A percentile compares a stretch with the other conserved stretches of the same genome.
Evolutionary conservation across 164 flowering plant genomes (phyloP).

Genomic region (Euptelea pleiosperma): DNA sequence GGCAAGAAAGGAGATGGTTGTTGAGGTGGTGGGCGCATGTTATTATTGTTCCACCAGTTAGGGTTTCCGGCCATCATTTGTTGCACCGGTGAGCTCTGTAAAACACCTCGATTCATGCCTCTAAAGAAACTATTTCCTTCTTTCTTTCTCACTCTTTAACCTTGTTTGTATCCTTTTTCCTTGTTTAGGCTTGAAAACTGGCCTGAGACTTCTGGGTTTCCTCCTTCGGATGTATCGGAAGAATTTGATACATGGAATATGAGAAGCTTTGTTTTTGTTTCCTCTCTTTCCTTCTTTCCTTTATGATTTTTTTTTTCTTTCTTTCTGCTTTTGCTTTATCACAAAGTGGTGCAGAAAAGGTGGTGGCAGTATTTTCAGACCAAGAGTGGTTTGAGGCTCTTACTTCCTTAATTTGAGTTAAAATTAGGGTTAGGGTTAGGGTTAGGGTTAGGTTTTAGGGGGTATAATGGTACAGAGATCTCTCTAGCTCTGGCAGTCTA

Average conservation of each 20-base stretch:
- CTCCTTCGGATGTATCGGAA: slow-evolving; percentile 27
- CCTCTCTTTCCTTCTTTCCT: slow-evolving; percentile 17
- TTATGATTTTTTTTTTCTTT: slow-evolving; percentile 18
- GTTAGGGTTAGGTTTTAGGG: slow-evolving; percentile 3
- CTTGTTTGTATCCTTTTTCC: slow-evolving; percentile 7
- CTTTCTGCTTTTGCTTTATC: slow-evolving; percentile 58
- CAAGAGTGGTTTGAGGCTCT: slow-evolving; percentile 20
- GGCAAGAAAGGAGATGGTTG: slow-evolving; percentile 28
- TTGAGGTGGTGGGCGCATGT: slow-evolving; percentile 36
- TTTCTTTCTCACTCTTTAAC: slow-evolving; percentile 10
- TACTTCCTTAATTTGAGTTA: slow-evolving; percentile 17
- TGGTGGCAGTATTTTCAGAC: slow-evolving; percentile 38
- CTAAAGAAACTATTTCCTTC: not conserved
- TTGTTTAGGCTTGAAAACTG: slow-evolving; percentile 27
- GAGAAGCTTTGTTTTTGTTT: slow-evolving; percentile 28
- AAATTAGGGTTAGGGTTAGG: not conserved
- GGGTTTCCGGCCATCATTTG: slow-evolving; percentile 74
- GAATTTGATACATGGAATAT: slow-evolving; percentile 39
- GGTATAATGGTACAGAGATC: not conserved
- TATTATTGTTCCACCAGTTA: slow-evolving; percentile 66
- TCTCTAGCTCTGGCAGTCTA: too few relatives aligned
- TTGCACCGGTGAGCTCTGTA: slow-evolving; percentile 53
- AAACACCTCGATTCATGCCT: slow-evolving; percentile 44
- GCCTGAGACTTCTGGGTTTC: slow-evolving; percentile 24
- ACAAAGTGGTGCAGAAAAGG: slow-evolving; percentile 63